These are phyloP conservation scores for Cercophora samala DNA, from an alignment of 495 filamentous ascomycete species.

Conservation along the genomic window DNA sequence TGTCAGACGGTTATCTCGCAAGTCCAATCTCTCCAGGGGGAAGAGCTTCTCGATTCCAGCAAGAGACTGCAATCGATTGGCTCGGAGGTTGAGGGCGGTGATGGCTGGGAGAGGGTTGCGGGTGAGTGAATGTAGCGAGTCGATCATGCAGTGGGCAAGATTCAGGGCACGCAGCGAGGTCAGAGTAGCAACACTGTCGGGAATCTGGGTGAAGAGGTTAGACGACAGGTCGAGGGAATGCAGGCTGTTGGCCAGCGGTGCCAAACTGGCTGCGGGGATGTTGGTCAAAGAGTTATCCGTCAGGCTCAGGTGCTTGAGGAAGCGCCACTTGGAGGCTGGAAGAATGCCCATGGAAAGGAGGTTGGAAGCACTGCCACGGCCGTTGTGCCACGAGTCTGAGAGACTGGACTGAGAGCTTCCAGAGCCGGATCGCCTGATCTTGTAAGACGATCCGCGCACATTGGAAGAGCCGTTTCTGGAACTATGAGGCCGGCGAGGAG, in stretches of 20 bases:
- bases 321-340: slow-evolving; percentile 86
- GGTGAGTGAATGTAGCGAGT: slow-evolving; percentile 82
- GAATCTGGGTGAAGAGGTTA: slow-evolving; percentile 87
- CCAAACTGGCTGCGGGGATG: slow-evolving; percentile 67
- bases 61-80: slow-evolving; percentile 82
- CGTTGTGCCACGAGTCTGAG: slow-evolving; percentile 62
- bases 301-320: slow-evolving; percentile 84
- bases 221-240: slow-evolving; percentile 87
- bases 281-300: slow-evolving; percentile 86
- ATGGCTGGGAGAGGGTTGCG: slow-evolving; percentile 89
- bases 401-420: slow-evolving; percentile 89
- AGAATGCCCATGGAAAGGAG: slow-evolving; percentile 62
- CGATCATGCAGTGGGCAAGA: slow-evolving; percentile 94
- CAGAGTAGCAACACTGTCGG: slow-evolving; percentile 79
- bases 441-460: slow-evolving; percentile 56
- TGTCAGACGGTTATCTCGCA: slow-evolving; percentile 85
- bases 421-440: slow-evolving; percentile 80
- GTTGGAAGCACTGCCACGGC: slow-evolving; percentile 67
- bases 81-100: slow-evolving; percentile 84
- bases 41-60: slow-evolving; percentile 86
- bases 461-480: slow-evolving; percentile 65
- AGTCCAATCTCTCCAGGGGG: slow-evolving; percentile 83
- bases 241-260: slow-evolving; percentile 78
- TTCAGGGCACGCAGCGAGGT: slow-evolving; percentile 84
- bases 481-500: slow-evolving; percentile 70